Base-by-base conservation (phyloP, 139 green algal genomes). In the Volvox africanus region DNA sequence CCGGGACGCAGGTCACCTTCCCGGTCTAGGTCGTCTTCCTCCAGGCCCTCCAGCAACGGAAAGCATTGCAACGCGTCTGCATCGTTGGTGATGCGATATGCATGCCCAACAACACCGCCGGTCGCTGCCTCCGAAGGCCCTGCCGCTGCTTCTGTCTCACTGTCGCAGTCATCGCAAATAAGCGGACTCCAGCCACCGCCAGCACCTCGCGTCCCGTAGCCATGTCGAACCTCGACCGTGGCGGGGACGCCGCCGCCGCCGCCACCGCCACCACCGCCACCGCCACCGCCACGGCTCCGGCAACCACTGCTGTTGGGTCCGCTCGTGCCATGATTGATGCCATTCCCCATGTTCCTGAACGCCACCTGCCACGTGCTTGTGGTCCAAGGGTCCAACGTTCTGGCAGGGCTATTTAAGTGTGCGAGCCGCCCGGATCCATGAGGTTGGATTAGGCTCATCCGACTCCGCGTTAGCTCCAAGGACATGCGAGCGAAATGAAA, bases 321-420 rank as follows among this genome's bases (percentile, higher is more conserved):
- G 2, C 21, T 24, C 24, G 11, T 28, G 65, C 65, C 65, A 73
- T 73, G 5, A 12, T 28, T 28, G 21, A 26, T 24, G 65, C 65
- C 65, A 73, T 73, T 24, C 24, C 65, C 65, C 65, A 73, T 28
- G 24, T 12, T 73, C 21, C 65, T 28, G 24, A 73, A 73, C 9
- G 65, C 71, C 71, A 79, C 71, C 71, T 79, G 71, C 71, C 71
- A 79, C 19, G 71, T 79, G 22, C 71, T 79, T n/a, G 71, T 79
- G 71, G n/a, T 36, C 71, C 71, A 79, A 16, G 71, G 71, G 19
- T 79, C 71, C 71, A 79, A 20, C 1, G 71, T 79, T 9, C 6
- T 36, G 19, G 71, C 71, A 1, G 71, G 71, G 71, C 71, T 79
- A 21, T n/a, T n/a, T 33, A 79, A 6, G 22, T 79, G 19, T 30